Conservation (phyloP, 768 basidiomycete genomes). For the Roridomyces roridus region DNA sequence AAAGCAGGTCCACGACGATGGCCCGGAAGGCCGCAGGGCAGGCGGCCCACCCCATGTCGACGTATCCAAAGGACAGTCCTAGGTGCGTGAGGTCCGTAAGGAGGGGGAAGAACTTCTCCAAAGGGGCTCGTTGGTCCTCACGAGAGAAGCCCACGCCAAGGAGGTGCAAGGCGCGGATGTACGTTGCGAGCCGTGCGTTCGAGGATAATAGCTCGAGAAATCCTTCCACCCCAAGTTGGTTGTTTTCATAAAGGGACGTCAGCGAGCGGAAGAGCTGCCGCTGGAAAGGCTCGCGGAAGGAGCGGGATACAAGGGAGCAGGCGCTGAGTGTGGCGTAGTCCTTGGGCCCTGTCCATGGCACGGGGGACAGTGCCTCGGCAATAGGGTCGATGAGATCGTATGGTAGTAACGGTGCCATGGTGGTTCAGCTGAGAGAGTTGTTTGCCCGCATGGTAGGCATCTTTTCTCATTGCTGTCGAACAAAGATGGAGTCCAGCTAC, state of each 20-base stretch:
- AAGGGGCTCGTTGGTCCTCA: not conserved
- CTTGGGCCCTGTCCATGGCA: not conserved
- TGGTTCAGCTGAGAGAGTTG: too few relatives aligned
- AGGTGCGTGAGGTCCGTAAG: not conserved
- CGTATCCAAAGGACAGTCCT: not conserved
- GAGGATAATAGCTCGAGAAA: not conserved
- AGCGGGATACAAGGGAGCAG: not conserved
- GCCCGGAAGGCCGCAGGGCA: not conserved
- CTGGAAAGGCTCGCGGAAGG: not conserved
- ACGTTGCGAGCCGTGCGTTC: not conserved
- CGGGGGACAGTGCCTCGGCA: not conserved
- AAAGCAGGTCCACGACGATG: not conserved
- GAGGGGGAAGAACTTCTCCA: not conserved
- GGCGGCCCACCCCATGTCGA: not conserved
- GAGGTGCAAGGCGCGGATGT: not conserved
- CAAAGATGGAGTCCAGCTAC: too few relatives aligned
- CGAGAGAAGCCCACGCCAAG: not conserved
- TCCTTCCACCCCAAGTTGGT: not conserved
- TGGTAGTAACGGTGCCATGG: too few relatives aligned
- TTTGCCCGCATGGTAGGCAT: too few relatives aligned
- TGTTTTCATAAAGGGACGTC: not conserved
- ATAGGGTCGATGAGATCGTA: not conserved
- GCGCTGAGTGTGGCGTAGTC: not conserved
- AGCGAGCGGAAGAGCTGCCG: not conserved
- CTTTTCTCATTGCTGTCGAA: too few relatives aligned